A percentile compares a stretch with the other conserved stretches of the same genome.
These are phyloP conservation scores for Agaricus subrufescens DNA, from an alignment of 768 basidiomycete species.

Conservation along the genomic window DNA sequence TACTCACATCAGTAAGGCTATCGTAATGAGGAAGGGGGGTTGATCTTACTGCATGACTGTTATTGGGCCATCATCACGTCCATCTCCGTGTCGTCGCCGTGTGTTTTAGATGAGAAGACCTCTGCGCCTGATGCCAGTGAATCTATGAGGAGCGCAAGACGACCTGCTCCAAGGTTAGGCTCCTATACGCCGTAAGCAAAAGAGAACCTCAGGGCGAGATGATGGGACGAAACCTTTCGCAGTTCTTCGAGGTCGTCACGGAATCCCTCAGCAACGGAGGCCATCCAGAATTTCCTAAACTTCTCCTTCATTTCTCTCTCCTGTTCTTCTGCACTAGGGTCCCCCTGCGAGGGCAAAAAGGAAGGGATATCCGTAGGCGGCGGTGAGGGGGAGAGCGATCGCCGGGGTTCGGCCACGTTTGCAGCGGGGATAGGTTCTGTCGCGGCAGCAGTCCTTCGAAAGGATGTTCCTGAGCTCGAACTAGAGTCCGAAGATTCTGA, in stretches of 20 bases:
- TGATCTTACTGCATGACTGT: not conserved
- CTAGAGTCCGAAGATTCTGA: constrained; percentile 21
- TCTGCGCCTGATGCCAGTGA: constrained; percentile 78
- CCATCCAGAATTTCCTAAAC: constrained; percentile 87
- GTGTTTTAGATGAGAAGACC: constrained; percentile 49
- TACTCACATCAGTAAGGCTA: too few species aligned
- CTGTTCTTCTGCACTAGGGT: constrained; percentile 23
- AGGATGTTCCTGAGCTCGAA: constrained; percentile 13
- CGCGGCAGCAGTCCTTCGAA: constrained; percentile 10
- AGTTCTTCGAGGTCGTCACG: constrained; percentile 80
- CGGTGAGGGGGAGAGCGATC: constrained; percentile 42
- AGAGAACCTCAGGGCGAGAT: not conserved
- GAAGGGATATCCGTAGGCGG: constrained; percentile 47
- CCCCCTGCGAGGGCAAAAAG: constrained; percentile 40
- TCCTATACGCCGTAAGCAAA: constrained; percentile 28
- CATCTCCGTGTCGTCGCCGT: constrained; percentile 56
- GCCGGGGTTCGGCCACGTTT: constrained; percentile 13
- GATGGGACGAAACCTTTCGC: constrained; percentile 51
- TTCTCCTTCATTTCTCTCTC: constrained; percentile 58
- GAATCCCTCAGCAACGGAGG: constrained; percentile 76
- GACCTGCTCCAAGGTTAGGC: constrained; percentile 62
- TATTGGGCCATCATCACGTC: constrained; percentile 57
- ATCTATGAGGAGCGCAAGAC: constrained; percentile 73
- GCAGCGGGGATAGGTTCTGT: constrained; percentile 5
- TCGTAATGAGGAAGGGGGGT: too few species aligned